Base-by-base conservation (phyloP, 2,329 filamentous ascomycete genomes). In the Clonostachys rhizophaga region DNA sequence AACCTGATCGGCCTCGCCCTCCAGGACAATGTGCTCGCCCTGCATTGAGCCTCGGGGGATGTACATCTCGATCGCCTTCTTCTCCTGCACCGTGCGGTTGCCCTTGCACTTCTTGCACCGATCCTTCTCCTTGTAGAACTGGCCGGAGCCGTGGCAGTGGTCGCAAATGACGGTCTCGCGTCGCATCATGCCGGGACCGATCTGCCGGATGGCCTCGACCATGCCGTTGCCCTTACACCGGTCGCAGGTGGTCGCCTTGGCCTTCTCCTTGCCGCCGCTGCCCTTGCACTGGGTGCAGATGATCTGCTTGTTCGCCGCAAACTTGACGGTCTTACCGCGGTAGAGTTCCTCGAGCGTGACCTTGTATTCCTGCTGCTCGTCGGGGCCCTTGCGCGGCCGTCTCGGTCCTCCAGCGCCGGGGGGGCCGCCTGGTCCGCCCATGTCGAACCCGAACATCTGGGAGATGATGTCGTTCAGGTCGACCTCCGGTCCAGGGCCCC, bases 61-160 rank as follows among this genome's bases (percentile, higher is more conserved):
- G 71, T 97, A 97, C 45, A 99, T 86, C 70, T 99, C 94, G 50
- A 99, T 76, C 5, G 92, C 88, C 73, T 97, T 99, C 69, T 89
- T 94, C 69, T 94, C 88, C 59, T 91, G 86, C 41, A 84, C 83
- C 13, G 89, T 91, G 52, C 89, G 82, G 67, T 88, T 89, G 60
- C 94, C 94, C 72, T 97, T 97, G 82, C 94, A 99, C 75, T 94
- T 96, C 78, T 95, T 96, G 77, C 94, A 99, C 63, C 90, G 89
- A 62, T 99, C 94, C 75, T 97, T 97, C 62, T 96, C 90, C 67
- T 92, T 92, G 72, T 84, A 95, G 61, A 91, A 84, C 61, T 85
- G 84, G 6, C 94, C 94, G n/a, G 84, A 80, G 34, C 91, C 92
- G 50, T 84, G 78, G 69, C 94, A 99, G 59, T 86, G 84, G 58